These are phyloP conservation scores for Barnettozyma salicaria DNA, from an alignment of 805 yeast genomes.

Conservation along the genomic window DNA sequence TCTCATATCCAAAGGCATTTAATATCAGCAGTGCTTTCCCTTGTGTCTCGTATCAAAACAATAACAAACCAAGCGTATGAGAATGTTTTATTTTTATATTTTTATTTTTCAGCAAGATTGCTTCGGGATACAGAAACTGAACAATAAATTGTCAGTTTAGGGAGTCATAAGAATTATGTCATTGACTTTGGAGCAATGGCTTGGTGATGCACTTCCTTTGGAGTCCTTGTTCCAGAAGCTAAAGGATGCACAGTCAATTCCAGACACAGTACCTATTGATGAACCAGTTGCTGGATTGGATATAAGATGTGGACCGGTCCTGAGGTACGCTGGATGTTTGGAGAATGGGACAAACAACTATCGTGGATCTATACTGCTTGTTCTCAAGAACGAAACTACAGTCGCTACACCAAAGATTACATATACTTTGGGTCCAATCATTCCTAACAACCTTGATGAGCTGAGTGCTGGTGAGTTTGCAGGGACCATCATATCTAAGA, in stretches of 20 bases:
- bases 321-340: constrained; percentile 58
- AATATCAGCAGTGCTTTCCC: no score
- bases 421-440: constrained; percentile 26
- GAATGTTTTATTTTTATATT: no score
- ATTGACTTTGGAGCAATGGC: constrained; percentile 8
- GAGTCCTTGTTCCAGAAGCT: constrained; percentile 1
- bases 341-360: constrained; percentile 48
- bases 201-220: constrained; percentile 1
- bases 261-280: constrained; percentile 10
- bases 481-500: constrained; percentile 38
- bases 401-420: constrained; percentile 31
- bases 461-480: constrained; percentile 39
- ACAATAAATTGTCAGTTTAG: no score
- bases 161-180: no score
- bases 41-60: no score
- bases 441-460: constrained; percentile 9
- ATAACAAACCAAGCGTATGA: no score
- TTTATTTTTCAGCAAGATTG: no score
- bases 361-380: constrained; percentile 64
- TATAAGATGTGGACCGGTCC: constrained; percentile 70
- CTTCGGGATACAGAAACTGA: no score
- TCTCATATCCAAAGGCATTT: no score
- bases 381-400: constrained; percentile 35
- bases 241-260: constrained; percentile 9
- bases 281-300: constrained; percentile 29